Percentiles rank a stretch among this genome's conserved stretches.
These are phyloP conservation scores for Dalbergia oliveri DNA, from an alignment of 306 rosid genomes.

Conservation along the genomic window DNA sequence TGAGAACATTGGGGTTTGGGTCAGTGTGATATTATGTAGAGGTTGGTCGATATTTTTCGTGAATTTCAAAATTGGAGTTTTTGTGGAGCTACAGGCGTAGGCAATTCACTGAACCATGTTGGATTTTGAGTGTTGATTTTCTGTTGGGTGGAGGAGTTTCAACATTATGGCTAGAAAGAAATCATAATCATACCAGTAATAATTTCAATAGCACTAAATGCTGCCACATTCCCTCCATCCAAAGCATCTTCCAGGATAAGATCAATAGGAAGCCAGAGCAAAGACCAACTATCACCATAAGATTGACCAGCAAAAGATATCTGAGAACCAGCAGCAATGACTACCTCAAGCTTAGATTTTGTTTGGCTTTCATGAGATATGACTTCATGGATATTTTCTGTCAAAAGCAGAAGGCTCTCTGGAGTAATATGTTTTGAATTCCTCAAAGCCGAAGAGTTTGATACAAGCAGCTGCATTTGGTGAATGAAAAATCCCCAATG, in stretches of 20 bases:
- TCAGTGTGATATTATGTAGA: neutral
- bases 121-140: constrained; percentile 26
- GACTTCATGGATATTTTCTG: constrained; percentile 57
- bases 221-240: constrained; percentile 74
- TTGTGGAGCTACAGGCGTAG: neutral
- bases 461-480: constrained; percentile 68
- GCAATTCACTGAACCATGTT: constrained; percentile 1
- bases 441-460: constrained; percentile 76
- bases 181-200: constrained; percentile 65
- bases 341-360: constrained; percentile 56
- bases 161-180: constrained; percentile 4
- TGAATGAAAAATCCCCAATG: constrained; percentile 75
- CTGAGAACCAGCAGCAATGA: constrained; percentile 62
- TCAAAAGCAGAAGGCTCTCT: constrained; percentile 64
- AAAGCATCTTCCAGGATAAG: constrained; percentile 86
- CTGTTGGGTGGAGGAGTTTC: constrained; percentile 28
- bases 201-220: constrained; percentile 74
- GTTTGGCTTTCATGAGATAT: constrained; percentile 60
- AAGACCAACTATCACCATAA: constrained; percentile 72
- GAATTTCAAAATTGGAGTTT: neutral
- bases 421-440: constrained; percentile 64
- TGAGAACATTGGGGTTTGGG: neutral
- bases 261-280: constrained; percentile 93
- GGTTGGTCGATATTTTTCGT: neutral
- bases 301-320: constrained; percentile 64